A percentile compares a stretch with the other conserved stretches of the same genome.
Evolutionary conservation across 495 filamentous ascomycete genomes (phyloP).

Genomic region (Cudoniella acicularis): DNA sequence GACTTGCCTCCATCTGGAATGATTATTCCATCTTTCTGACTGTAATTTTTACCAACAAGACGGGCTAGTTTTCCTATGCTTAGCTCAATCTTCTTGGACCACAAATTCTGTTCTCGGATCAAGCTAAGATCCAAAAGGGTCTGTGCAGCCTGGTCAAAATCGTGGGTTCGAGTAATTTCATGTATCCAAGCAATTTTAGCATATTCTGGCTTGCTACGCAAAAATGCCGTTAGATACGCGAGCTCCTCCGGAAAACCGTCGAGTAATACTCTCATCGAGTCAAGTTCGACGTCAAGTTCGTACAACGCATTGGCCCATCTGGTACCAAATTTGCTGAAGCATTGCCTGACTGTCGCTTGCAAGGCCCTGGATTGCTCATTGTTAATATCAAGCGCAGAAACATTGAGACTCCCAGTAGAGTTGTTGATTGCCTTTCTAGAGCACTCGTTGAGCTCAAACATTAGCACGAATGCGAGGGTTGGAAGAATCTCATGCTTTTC

Average conservation of each 20-base stretch:
- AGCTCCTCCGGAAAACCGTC: slow-evolving; percentile 59
- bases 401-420: neutral
- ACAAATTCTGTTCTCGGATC: slow-evolving; percentile 66
- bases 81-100: slow-evolving; percentile 89
- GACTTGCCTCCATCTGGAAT: slow-evolving; percentile 33
- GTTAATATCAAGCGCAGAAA: neutral
- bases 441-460: slow-evolving; percentile 38
- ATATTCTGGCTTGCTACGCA: slow-evolving; percentile 63
- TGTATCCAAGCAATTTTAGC: slow-evolving; percentile 92
- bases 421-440: slow-evolving; percentile 21
- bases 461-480: slow-evolving; percentile 55
- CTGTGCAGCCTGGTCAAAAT: slow-evolving; percentile 66
- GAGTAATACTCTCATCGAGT: slow-evolving; percentile 63
- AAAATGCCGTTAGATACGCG: slow-evolving; percentile 65
- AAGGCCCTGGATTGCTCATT: slow-evolving; percentile 12
- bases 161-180: slow-evolving; percentile 68
- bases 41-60: slow-evolving; percentile 43
- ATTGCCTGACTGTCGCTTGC: slow-evolving; percentile 37
- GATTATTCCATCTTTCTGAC: slow-evolving; percentile 26
- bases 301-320: slow-evolving; percentile 79
- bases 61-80: slow-evolving; percentile 79
- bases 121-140: slow-evolving; percentile 63
- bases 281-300: slow-evolving; percentile 62
- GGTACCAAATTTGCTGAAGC: slow-evolving; percentile 70
- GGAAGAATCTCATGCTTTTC: slow-evolving; percentile 63